These are phyloP conservation scores for Dimocarpus longan DNA, from an alignment of 345 rosid species.

Conservation along the genomic window DNA sequence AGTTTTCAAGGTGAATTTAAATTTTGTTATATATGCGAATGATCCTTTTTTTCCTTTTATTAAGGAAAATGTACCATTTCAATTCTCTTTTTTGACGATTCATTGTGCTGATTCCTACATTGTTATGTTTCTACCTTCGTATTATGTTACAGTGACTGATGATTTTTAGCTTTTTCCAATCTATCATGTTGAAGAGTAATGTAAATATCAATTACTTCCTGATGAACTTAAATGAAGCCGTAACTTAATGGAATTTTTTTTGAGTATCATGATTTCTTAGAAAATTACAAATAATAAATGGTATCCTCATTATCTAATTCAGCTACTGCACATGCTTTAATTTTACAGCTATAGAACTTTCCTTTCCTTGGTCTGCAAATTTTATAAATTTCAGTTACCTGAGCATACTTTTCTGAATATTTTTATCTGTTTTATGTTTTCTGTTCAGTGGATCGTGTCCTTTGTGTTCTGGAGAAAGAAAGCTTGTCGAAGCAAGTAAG, in stretches of 20 bases:
- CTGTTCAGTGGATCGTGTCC: conserved; percentile 74
- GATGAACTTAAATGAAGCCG: not conserved
- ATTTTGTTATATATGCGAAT: not conserved
- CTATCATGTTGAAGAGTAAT: not conserved
- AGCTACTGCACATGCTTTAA: not conserved
- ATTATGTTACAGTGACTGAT: not conserved
- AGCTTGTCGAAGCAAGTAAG: conserved; percentile 91
- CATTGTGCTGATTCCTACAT: not conserved
- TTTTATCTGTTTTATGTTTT: conserved; percentile 13
- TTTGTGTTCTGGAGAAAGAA: conserved; percentile 82
- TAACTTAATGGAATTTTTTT: not conserved
- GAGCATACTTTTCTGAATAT: conserved; percentile 9
- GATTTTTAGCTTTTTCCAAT: conserved; percentile 1
- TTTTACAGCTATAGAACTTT: not conserved
- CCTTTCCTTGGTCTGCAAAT: not conserved
- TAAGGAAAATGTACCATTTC: not conserved
- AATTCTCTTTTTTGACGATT: not conserved
- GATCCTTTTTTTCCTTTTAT: not conserved
- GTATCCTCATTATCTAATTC: not conserved
- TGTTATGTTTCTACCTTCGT: conserved; percentile 2
- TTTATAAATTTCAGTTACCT: conserved; percentile 9
- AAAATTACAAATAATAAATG: not conserved
- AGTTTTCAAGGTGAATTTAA: conserved; percentile 66
- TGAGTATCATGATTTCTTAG: not conserved
- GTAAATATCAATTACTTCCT: not conserved